Evolutionary conservation across 768 basidiomycete genomes (phyloP), one percentile per base, ranked within the genome.

Genomic region (Boletus patriciae): DNA sequence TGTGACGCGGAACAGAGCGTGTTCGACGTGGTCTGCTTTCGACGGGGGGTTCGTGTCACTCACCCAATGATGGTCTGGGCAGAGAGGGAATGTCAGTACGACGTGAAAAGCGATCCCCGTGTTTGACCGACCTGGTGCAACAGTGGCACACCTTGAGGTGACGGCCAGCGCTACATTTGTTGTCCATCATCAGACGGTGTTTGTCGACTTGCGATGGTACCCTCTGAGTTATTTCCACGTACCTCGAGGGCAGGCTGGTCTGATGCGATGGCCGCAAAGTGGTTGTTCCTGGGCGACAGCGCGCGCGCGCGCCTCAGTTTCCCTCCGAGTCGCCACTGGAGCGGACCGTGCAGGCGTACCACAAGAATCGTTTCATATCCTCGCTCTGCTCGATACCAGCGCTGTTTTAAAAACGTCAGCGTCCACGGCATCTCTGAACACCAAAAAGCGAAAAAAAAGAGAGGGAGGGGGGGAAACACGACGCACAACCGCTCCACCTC

Each of bases 331-430:
- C 15, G n/a, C 15, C 38, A 1, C 45, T 6, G 2, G 27, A 13
- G n/a, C 33, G 10, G 10, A 56, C 40, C n/a, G 31, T 6, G n/a
- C 3, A 13, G 13, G 66, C 75, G 16, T 64, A 85, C 86, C 87
- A 89, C n/a, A 87, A 69, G 72, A 87, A 88, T 10, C 80, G 78
- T 60, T 86, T 88, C 86, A 86, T 86, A 41, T 84, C 84, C 18
- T 86, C 83, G 23, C 79, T 77, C 66, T 86, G 85, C 56, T 87
- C 84, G 46, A 88, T 82, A 3, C 86, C 86, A 40, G 86, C 84
- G 60, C 86, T 87, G 19, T 38, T 13, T 34, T 34, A 13, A 6
- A 16, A 48, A 42, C n/a, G n/a, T n/a, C n/a, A n/a, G n/a, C n/a
- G n/a, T n/a, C n/a, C n/a, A n/a, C n/a, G n/a, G n/a, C n/a, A n/a